Percentiles rank a stretch among this genome's conserved stretches.
Conservation (phyloP, 129 eudicot species). For the Saposhnikovia divaricata region DNA sequence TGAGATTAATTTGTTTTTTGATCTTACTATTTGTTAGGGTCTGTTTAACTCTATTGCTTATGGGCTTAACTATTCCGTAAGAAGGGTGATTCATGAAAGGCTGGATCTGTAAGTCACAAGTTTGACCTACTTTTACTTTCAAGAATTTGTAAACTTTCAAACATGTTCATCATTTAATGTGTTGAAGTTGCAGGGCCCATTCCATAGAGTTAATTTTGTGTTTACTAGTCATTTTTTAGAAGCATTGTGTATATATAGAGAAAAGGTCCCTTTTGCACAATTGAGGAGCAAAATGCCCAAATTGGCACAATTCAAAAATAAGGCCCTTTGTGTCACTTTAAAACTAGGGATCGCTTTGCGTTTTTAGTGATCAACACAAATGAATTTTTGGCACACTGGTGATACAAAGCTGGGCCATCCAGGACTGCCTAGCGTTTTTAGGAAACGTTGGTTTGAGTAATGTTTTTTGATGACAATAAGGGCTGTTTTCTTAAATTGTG, state of each 20-base stretch:
- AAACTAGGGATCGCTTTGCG: too few species aligned
- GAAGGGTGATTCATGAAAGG: constrained; percentile 68
- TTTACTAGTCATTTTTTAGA: not conserved
- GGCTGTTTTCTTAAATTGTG: too few species aligned
- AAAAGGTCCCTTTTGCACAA: too few species aligned
- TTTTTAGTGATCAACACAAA: too few species aligned
- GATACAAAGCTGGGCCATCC: too few species aligned
- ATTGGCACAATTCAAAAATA: too few species aligned
- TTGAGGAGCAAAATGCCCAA: too few species aligned
- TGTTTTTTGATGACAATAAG: too few species aligned
- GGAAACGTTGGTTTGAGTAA: too few species aligned
- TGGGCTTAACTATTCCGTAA: constrained; percentile 89
- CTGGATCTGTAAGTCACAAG: constrained; percentile 72
- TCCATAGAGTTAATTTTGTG: not conserved
- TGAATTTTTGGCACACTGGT: too few species aligned
- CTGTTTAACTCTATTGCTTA: constrained; percentile 90
- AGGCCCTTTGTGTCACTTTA: too few species aligned
- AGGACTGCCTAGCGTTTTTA: too few species aligned
- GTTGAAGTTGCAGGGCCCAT: not conserved
- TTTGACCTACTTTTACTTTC: not conserved
- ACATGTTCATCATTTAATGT: constrained; percentile 1
- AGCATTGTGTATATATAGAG: not conserved
- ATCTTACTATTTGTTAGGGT: constrained; percentile 39
- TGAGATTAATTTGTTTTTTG: not conserved
- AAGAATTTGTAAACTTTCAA: not conserved